Evolutionary conservation across 1,139 yeast species (phyloP), one percentile per base, ranked within the genome.

Genomic region (Nematodospora anomalae): DNA sequence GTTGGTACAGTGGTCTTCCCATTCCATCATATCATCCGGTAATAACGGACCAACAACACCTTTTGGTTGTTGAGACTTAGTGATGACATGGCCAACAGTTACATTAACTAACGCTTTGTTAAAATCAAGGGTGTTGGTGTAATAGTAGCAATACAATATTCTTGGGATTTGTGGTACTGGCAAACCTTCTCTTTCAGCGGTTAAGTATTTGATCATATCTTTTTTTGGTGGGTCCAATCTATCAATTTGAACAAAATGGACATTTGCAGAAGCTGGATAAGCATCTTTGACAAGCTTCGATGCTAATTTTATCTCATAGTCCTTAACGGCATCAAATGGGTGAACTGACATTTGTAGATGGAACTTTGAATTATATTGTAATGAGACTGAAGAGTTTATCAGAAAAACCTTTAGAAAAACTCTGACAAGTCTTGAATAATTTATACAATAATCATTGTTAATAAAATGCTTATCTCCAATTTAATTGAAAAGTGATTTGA

Each of bases 211-310:
- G 43, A 80, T 59, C 83, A 87, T 80, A 47, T 74, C 79, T 50
- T 76, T 67, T 73, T 87, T 87, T 44, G 95, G 94, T 24, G 96
- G 95, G 56, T 87, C 95, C 40, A 79, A 59, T 52, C 80, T 74
- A 54, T 84, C 92, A 39, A 85, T 67, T 55, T 79, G 86, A 50
- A 80, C 78, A 63, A 86, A 83, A 61, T 83, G 90, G 33, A 85
- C 74, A 40, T 64, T 55, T 38, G 64, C 75, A 16, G 55, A 47
- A 6, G 76, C 74, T 16, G 73, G 62, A 45, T 76, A 65, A 40
- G 79, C 61, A 54, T 77, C 82, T 59, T 80, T 80, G 60, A 82
- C 64, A 42, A 81, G 70, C 59, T 77, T 78, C 35, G 86, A 64
- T 28, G 90, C 81, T 46, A 70, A 61, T 56, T 75, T 71, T 53